These are phyloP conservation scores for Pseudocercospora cruenta DNA, from an alignment of 2,329 filamentous ascomycete genomes.

Conservation along the genomic window DNA sequence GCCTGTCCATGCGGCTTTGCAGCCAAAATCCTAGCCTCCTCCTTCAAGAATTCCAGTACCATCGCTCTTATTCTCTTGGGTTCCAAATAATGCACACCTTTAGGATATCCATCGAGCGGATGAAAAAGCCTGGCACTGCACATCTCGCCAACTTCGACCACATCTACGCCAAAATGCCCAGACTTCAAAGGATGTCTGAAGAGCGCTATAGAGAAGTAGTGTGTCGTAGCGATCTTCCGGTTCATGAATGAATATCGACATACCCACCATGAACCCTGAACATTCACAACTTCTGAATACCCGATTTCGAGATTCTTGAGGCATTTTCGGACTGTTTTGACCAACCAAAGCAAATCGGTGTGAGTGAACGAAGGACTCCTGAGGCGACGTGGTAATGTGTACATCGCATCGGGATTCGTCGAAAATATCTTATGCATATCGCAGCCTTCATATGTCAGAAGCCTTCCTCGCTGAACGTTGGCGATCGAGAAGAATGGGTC, in stretches of 20 bases:
- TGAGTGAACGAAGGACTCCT: slow-evolving; percentile 9
- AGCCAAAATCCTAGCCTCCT: not conserved
- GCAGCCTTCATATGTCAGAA: slow-evolving; percentile 16
- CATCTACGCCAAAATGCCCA: slow-evolving; percentile 22
- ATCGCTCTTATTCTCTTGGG: slow-evolving; percentile 6
- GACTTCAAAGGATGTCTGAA: slow-evolving; percentile 16
- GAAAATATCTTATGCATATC: slow-evolving; percentile 22
- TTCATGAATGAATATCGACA: slow-evolving; percentile 22
- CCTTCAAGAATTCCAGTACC: slow-evolving; percentile 7
- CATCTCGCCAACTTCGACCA: slow-evolving; percentile 23
- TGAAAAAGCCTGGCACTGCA: slow-evolving; percentile 20
- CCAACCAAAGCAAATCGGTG: slow-evolving; percentile 19
- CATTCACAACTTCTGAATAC: slow-evolving; percentile 26
- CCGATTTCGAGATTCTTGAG: slow-evolving; percentile 22
- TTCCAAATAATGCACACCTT: slow-evolving; percentile 13
- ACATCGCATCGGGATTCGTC: slow-evolving; percentile 1
- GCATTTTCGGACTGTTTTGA: slow-evolving; percentile 25
- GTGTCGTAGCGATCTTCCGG: slow-evolving; percentile 23
- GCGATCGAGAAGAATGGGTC: slow-evolving; percentile 31
- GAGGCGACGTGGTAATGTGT: slow-evolving; percentile 11
- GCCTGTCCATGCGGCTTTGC: not conserved
- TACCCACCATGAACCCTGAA: slow-evolving; percentile 20
- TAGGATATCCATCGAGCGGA: not conserved
- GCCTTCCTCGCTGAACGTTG: slow-evolving; percentile 27
- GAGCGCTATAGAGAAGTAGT: slow-evolving; percentile 31